Evolutionary conservation across 2,329 filamentous ascomycete species (phyloP), one percentile per base, ranked within the genome.

Genomic region (Colletotrichum chrysophilum): DNA sequence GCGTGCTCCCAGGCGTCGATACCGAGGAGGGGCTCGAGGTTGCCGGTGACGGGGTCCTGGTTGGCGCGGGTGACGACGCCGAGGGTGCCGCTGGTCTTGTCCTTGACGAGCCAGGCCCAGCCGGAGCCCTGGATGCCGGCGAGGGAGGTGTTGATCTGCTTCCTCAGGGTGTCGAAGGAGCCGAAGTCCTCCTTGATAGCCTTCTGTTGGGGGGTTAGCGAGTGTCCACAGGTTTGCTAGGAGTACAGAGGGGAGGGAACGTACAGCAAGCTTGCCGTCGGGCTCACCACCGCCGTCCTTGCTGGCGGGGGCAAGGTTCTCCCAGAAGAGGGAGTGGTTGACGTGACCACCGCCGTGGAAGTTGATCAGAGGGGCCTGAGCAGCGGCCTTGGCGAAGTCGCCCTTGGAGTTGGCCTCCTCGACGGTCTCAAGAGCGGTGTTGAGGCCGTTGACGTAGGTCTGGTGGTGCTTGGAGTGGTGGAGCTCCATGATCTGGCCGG

Each of bases 1-100:
- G 96, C 96, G 87, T 98, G 96, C 90, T 98, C 96, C 96, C 96
- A 98, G 70, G 96, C 96, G 88, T 98, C 96, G 81, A 98, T 94
- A 73, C 96, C 96, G 62, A 98, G 88, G 65, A 98, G 89, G 48
- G 96, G 96, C 81, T 92, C 90, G 84, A 94, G 95, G 84, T 94
- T 94, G 66, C 96, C 96, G 16, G 95, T 91, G 34, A 98, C 94
- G 30, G 96, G 94, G 85, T 98, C 95, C 88, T 98, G 95, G 89
- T 97, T 97, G 86, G 94, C 88, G 89, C 95, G 87, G 67, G 95
- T 94, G 80, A 91, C 91, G 79, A 95, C 89, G 77, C 88, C 85
- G 66, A 95, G 87, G 71, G 88, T 89, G 58, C 91, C 92, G 4
- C 89, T 91, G 38, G 87, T 86, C 79, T 92, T 91, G 81, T 94